A percentile compares a stretch with the other conserved stretches of the same genome.
Evolutionary conservation across 768 basidiomycete species (phyloP).

Genomic region (Trametopsis cervina): DNA sequence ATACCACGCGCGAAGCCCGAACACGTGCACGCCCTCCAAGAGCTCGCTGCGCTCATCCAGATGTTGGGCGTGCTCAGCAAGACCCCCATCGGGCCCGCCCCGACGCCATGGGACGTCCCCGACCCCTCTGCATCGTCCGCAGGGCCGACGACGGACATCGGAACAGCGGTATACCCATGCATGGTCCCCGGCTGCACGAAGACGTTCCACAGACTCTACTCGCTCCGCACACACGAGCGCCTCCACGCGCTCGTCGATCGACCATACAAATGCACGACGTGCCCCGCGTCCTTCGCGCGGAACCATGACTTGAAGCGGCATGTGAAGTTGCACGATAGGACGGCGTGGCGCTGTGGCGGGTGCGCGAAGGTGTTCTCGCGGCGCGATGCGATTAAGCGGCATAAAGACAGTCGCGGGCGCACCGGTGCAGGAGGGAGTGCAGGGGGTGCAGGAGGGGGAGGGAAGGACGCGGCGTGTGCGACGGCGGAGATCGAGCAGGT

Average conservation of each 20-base stretch:
- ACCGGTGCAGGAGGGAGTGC: constrained; percentile 30
- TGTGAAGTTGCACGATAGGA: constrained; percentile 60
- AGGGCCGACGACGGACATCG: constrained; percentile 43
- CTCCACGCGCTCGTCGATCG: constrained; percentile 51
- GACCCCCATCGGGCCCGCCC: constrained; percentile 53
- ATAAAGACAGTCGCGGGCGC: constrained; percentile 55
- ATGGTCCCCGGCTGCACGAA: constrained; percentile 58
- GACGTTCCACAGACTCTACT: constrained; percentile 62
- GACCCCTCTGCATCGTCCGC: constrained; percentile 22
- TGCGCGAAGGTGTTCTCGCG: constrained; percentile 71
- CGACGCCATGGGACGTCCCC: constrained; percentile 27
- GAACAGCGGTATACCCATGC: constrained; percentile 78
- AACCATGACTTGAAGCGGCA: constrained; percentile 82
- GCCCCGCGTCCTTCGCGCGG: constrained; percentile 71
- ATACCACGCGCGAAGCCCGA: constrained; percentile 30
- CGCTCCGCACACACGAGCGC: constrained; percentile 65
- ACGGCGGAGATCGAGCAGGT: constrained; percentile 44
- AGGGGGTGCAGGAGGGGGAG: too few species aligned
- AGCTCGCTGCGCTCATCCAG: constrained; percentile 76
- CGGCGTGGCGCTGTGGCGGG: constrained; percentile 67
- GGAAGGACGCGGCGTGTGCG: constrained; percentile 34
- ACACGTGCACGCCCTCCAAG: constrained; percentile 53
- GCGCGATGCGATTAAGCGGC: constrained; percentile 75
- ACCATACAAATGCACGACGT: constrained; percentile 55
- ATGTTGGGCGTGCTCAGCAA: constrained; percentile 76